Conservation (phyloP, 192 early-diverging fungal species). For the Backusella circina region DNA sequence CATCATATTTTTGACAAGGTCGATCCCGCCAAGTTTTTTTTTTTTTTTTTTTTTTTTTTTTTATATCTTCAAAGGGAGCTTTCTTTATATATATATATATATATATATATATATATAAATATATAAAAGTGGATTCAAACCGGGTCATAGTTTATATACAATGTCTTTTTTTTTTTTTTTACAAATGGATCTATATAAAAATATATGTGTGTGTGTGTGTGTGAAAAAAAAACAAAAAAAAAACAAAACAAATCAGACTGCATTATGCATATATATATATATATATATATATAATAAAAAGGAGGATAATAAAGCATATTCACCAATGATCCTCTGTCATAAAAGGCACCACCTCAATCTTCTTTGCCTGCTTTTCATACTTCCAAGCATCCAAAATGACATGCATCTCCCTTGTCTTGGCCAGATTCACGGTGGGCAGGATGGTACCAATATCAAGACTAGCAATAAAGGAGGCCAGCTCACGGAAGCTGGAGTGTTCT, state of each 20-base stretch:
- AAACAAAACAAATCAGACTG: background rate
- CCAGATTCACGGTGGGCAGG: constrained; percentile 73
- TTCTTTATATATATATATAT: too few species aligned
- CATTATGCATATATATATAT: background rate
- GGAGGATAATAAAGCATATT: background rate
- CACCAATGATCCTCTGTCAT: constrained; percentile 7
- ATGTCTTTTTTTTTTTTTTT: too few species aligned
- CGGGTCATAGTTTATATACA: too few species aligned
- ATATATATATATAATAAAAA: background rate
- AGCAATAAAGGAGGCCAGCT: constrained; percentile 75
- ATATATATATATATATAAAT: too few species aligned
- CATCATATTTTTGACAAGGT: too few species aligned
- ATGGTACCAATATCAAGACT: constrained; percentile 52
- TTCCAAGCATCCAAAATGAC: background rate
- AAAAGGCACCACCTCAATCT: background rate
- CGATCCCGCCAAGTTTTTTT: too few species aligned
- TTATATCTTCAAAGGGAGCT: too few species aligned
- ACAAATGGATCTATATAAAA: too few species aligned
- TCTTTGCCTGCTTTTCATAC: background rate
- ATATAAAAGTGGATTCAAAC: too few species aligned
- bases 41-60: too few species aligned
- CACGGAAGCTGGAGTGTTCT: constrained; percentile 88
- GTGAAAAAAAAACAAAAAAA: too few species aligned
- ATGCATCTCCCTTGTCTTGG: background rate
- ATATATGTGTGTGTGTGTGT: background rate